Conservation (phyloP, 306 rosid genomes). For the Malus sieversii region DNA sequence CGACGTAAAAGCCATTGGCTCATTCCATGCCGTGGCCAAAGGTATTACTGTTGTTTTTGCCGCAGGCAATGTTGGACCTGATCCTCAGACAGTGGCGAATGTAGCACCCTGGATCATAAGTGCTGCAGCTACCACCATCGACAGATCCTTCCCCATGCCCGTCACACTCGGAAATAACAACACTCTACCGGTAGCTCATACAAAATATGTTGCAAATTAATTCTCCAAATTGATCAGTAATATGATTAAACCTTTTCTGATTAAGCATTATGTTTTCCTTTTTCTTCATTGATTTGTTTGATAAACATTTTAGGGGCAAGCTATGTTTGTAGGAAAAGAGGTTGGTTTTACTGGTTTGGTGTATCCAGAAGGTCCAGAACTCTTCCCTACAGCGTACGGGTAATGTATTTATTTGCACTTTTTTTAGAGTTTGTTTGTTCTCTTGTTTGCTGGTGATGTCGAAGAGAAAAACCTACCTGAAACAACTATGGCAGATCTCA, state of each 20-base stretch:
- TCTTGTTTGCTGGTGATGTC: not conserved
- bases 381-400: not conserved
- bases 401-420: not conserved
- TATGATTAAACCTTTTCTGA: not conserved
- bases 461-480: too few species aligned
- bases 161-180: constrained; percentile 39
- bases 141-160: constrained; percentile 41
- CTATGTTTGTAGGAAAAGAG: constrained; percentile 26
- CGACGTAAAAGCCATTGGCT: constrained; percentile 27
- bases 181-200: constrained; percentile 29
- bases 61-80: constrained; percentile 40
- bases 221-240: not conserved
- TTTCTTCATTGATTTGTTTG: not conserved
- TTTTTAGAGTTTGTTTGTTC: not conserved
- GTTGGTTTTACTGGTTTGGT: constrained; percentile 25
- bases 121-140: constrained; percentile 38
- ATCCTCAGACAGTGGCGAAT: constrained; percentile 28
- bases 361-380: constrained; percentile 29
- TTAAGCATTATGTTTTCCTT: not conserved
- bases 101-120: constrained; percentile 41
- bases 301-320: constrained; percentile 27
- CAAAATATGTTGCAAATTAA: not conserved
- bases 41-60: constrained; percentile 38
- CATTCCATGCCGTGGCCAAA: constrained; percentile 43
- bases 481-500: too few species aligned